Evolutionary conservation across 1,284 basidiomycete species (phyloP).

Genomic region (Cryptococcus jaspeensis): DNA sequence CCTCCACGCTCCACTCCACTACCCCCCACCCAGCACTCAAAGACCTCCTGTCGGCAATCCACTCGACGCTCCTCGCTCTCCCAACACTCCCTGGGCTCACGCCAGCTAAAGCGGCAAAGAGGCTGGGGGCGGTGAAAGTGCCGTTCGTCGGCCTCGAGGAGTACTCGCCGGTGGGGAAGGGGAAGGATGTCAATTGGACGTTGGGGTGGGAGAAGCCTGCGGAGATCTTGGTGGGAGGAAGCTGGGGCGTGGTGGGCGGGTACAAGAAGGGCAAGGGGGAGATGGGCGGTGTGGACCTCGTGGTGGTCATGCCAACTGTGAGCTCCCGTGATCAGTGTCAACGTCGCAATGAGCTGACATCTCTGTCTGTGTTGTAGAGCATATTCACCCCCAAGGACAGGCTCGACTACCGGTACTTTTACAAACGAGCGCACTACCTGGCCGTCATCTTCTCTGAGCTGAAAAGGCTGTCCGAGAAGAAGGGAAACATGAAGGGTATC

Average conservation of each 20-base stretch:
- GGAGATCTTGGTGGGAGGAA: conserved; percentile 53
- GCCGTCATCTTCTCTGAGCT: conserved; percentile 73
- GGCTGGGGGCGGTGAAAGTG: conserved; percentile 56
- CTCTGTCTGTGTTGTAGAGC: conserved; percentile 7
- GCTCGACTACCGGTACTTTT: conserved; percentile 83
- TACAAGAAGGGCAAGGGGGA: conserved; percentile 51
- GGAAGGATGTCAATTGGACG: conserved; percentile 68
- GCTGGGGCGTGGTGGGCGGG: conserved; percentile 62
- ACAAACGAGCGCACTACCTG: conserved; percentile 89
- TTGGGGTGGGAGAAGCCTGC: conserved; percentile 64
- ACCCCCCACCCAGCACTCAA: conserved; percentile 56
- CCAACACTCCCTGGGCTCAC: conserved; percentile 59
- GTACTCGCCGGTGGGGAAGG: conserved; percentile 62
- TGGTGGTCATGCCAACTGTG: conserved; percentile 82
- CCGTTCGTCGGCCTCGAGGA: conserved; percentile 55
- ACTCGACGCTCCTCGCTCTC: conserved; percentile 62
- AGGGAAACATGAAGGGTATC: conserved; percentile 64
- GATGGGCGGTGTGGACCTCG: conserved; percentile 74
- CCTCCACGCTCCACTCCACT: conserved; percentile 68
- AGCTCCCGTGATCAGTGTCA: conserved; percentile 32
- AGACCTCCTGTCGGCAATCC: conserved; percentile 71
- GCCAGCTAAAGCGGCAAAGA: conserved; percentile 65
- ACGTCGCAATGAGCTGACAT: neutral
- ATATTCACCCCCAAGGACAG: conserved; percentile 96
- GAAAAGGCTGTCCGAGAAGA: conserved; percentile 51